Conservation (phyloP, 1,284 basidiomycete genomes). For the Cutaneotrichosporon dermatis region DNA sequence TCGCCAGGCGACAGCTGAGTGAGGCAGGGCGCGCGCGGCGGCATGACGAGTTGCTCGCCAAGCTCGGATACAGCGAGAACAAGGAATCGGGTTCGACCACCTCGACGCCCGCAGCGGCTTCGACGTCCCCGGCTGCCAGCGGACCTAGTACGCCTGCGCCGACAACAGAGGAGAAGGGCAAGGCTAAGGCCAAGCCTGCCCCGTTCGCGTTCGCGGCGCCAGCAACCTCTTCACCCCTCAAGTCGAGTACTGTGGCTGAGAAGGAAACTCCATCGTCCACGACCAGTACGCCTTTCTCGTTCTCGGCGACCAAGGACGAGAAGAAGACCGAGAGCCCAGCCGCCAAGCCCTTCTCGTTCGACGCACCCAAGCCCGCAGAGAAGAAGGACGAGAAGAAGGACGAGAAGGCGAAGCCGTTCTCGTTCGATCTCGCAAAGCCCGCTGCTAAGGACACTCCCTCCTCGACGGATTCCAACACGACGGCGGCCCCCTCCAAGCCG, state of each 20-base stretch:
- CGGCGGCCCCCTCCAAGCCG: no score
- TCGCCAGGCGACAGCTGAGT: slow-evolving; percentile 9
- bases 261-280: no score
- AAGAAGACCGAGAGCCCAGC: no score
- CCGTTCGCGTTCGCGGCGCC: slow-evolving; percentile 3
- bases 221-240: background rate
- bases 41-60: slow-evolving; percentile 20
- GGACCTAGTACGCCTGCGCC: background rate
- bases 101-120: background rate
- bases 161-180: background rate
- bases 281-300: background rate
- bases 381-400: no score
- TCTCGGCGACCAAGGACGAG: background rate
- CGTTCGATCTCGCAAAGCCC: no score
- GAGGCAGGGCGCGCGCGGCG: slow-evolving; percentile 15
- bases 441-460: no score
- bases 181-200: background rate
- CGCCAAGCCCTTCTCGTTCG: no score
- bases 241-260: background rate
- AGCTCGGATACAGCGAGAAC: slow-evolving; percentile 5
- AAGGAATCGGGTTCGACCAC: background rate
- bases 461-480: no score
- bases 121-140: background rate
- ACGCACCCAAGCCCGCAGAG: no score
- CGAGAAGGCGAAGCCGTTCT: no score